Evolutionary conservation across 352 stramenopile species (phyloP).

Genomic region (Phytopythium montanum): DNA sequence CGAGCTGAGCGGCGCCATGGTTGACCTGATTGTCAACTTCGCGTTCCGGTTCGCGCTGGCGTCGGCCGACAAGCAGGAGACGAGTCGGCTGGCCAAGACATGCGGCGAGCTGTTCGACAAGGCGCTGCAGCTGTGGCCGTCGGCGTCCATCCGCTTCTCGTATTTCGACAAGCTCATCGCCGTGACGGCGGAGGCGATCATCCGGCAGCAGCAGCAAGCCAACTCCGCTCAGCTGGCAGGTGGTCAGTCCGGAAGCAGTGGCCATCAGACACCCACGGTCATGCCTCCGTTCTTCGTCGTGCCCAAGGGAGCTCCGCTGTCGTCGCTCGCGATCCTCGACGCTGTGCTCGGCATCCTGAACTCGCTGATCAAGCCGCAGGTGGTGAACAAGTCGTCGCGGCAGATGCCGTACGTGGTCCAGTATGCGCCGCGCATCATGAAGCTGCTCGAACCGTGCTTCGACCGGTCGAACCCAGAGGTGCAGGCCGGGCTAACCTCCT

Average conservation of each 20-base stretch:
- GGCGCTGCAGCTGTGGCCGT: constrained; percentile 81
- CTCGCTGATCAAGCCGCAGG: constrained; percentile 70
- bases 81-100: constrained; percentile 82
- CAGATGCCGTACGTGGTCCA: constrained; percentile 82
- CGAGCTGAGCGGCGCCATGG: constrained; percentile 80
- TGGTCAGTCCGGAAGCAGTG: constrained; percentile 1
- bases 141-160: constrained; percentile 82
- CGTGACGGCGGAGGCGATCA: constrained; percentile 80
- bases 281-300: constrained; percentile 83
- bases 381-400: constrained; percentile 70
- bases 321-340: constrained; percentile 83
- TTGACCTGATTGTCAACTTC: constrained; percentile 93
- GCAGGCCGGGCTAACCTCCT: constrained; percentile 60
- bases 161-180: constrained; percentile 92
- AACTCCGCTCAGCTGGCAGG: constrained; percentile 10
- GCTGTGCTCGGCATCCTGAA: constrained; percentile 87
- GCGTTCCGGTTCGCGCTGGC: constrained; percentile 83
- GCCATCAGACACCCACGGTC: constrained; percentile 23
- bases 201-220: constrained; percentile 70
- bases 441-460: constrained; percentile 87
- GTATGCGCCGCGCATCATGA: constrained; percentile 88
- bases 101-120: constrained; percentile 88
- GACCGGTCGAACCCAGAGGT: constrained; percentile 81
- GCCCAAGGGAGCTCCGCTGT: constrained; percentile 78
- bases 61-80: constrained; percentile 89